Conservation (phyloP, 1,139 yeast genomes). For the Diutina ranongensis region DNA sequence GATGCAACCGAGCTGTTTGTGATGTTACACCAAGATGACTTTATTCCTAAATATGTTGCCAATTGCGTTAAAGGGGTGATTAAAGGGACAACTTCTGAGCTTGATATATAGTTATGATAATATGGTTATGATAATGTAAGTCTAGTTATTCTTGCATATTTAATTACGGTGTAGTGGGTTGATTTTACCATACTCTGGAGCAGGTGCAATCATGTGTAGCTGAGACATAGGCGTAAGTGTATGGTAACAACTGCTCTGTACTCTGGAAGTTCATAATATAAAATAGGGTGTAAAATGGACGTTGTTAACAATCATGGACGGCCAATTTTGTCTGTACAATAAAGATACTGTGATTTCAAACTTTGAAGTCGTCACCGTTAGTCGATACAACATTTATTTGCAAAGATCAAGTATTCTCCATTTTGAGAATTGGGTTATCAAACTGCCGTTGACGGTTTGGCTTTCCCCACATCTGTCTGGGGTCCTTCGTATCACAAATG, state of each 20-base stretch:
- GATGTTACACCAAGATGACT: conserved; percentile 44
- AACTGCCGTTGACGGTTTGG: background rate
- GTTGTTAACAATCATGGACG: background rate
- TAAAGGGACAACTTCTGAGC: conserved; percentile 29
- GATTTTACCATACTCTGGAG: too few species aligned
- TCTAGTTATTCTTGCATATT: too few species aligned
- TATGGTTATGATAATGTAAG: too few species aligned
- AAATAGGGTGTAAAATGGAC: too few species aligned
- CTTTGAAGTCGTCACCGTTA: background rate
- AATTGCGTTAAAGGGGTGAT: conserved; percentile 37
- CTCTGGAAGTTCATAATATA: too few species aligned
- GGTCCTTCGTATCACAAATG: background rate
- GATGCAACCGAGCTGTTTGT: conserved; percentile 84
- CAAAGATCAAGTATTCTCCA: background rate
- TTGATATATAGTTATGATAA: too few species aligned
- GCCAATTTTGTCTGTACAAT: background rate
- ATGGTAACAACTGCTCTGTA: too few species aligned
- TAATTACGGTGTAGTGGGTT: too few species aligned
- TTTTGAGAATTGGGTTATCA: background rate
- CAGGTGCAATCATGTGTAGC: too few species aligned
- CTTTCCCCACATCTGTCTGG: background rate
- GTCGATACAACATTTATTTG: background rate
- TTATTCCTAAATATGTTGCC: conserved; percentile 37
- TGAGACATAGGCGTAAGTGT: too few species aligned
- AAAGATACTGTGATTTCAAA: background rate